Conservation (phyloP, 768 basidiomycete species). For the Imleria badia region DNA sequence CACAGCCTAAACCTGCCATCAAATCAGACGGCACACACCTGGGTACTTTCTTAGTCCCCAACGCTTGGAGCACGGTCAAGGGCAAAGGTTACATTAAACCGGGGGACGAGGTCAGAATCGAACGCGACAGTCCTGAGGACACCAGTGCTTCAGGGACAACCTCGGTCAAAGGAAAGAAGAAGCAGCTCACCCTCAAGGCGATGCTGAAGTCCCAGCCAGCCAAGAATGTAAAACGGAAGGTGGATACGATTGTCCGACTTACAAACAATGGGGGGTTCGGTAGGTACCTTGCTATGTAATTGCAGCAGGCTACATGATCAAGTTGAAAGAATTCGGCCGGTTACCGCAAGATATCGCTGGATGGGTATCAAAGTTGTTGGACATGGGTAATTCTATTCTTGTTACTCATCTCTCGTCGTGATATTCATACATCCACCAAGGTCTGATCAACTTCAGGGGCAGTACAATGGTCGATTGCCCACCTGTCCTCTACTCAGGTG, state of each 20-base stretch:
- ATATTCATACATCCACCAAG: slow-evolving; percentile 34
- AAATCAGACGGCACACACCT: slow-evolving; percentile 45
- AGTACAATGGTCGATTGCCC: slow-evolving; percentile 81
- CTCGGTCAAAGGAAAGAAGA: slow-evolving; percentile 44
- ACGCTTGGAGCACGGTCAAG: slow-evolving; percentile 78
- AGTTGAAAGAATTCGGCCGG: slow-evolving; percentile 67
- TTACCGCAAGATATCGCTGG: slow-evolving; percentile 65
- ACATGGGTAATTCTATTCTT: slow-evolving; percentile 48
- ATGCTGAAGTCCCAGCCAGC: slow-evolving; percentile 62
- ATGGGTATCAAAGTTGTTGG: slow-evolving; percentile 75
- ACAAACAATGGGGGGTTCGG: slow-evolving; percentile 66
- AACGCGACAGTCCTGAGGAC: slow-evolving; percentile 51
- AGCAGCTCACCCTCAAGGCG: slow-evolving; percentile 61
- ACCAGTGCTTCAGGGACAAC: slow-evolving; percentile 21
- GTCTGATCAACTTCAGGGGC: slow-evolving; percentile 63
- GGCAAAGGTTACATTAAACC: slow-evolving; percentile 68
- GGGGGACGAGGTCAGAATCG: slow-evolving; percentile 59
- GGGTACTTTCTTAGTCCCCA: slow-evolving; percentile 66
- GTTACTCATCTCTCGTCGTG: neutral
- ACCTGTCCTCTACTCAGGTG: slow-evolving; percentile 65
- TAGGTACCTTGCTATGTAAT: slow-evolving; percentile 29
- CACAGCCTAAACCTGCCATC: slow-evolving; percentile 10
- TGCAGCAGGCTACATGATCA: neutral
- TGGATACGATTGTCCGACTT: slow-evolving; percentile 65
- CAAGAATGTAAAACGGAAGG: slow-evolving; percentile 50